Evolutionary conservation across 1,284 basidiomycete species (phyloP).

Genomic region (Amylostereum areolatum): DNA sequence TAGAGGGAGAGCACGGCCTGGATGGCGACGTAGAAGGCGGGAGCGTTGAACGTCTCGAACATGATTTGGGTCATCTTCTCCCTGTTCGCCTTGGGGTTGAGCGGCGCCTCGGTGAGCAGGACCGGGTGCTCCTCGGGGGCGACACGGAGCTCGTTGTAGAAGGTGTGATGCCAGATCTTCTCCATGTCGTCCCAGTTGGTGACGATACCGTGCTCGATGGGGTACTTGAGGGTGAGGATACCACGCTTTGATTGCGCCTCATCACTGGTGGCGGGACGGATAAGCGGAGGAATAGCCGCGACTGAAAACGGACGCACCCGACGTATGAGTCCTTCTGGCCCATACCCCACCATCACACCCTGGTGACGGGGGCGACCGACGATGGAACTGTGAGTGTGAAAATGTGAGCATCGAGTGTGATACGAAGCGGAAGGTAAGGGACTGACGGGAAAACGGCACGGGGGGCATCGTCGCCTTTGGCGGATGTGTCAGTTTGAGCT

Average conservation of each 20-base stretch:
- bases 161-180: constrained; percentile 87
- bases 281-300: background rate
- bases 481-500: background rate
- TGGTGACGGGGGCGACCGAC: constrained; percentile 85
- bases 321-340: constrained; percentile 80
- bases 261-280: constrained; percentile 40
- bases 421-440: background rate
- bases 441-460: constrained; percentile 52
- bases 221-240: constrained; percentile 83
- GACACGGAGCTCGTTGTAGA: constrained; percentile 77
- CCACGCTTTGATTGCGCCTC: constrained; percentile 92
- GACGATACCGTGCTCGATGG: constrained; percentile 74
- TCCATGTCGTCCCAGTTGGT: constrained; percentile 95
- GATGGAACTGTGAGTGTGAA: constrained; percentile 49
- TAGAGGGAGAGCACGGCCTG: constrained; percentile 87
- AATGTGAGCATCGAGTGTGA: background rate
- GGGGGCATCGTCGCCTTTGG: constrained; percentile 54
- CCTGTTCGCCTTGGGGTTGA: constrained; percentile 87
- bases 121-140: constrained; percentile 84
- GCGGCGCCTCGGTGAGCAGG: constrained; percentile 79
- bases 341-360: constrained; percentile 85
- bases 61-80: constrained; percentile 95
- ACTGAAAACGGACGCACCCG: constrained; percentile 38
- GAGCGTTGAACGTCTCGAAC: constrained; percentile 91
- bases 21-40: constrained; percentile 86